Evolutionary conservation across 306 rosid species (phyloP), one percentile per base, ranked within the genome.

Genomic region (Carpinus viminea): DNA sequence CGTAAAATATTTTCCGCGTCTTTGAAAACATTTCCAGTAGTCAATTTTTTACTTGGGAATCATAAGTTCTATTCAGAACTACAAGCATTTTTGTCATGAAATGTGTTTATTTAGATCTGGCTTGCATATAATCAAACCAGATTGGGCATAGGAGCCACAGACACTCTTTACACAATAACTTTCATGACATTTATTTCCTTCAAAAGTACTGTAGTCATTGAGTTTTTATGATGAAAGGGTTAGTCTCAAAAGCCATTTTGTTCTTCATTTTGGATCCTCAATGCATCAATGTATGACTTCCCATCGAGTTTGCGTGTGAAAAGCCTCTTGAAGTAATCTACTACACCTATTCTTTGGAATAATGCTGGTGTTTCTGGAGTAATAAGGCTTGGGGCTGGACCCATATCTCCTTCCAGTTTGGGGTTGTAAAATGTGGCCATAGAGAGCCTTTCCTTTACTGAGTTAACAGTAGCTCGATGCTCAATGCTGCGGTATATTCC

Each of bases 401-500:
- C 88, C 20, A 88, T 24, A 12, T 81, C 84, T 68, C 73, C 83
- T 26, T 73, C 89, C 65, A 87, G 50, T 7, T 78, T 82, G 26
- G 88, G 86, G 8, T 54, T 79, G 76, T 65, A 83, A 51, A 88
- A 88, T 59, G 89, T 78, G 70, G 85, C 93, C 3, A 89, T 47
- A 0, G 87, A 82, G 6, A 91, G 24, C 68, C 96, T 87, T 28
- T 91, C 93, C 16, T 83, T 82, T 12, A 15, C 2, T 12, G 72
- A 38, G 80, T 88, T 90, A 8, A 90, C 87, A 1, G 71, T 76
- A 0, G 87, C 91, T 2, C 89, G 62, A 76, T 91, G 90, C 77
- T 78, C 78, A 1, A 66, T 31, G 81, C 95, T 88, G 8, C 50
- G 76, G 21, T 85, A 87, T 43, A 80, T 65, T 24, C 89, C 91